Evolutionary conservation across 2,329 filamentous ascomycete genomes (phyloP).

Genomic region (Diplodia intermedia): DNA sequence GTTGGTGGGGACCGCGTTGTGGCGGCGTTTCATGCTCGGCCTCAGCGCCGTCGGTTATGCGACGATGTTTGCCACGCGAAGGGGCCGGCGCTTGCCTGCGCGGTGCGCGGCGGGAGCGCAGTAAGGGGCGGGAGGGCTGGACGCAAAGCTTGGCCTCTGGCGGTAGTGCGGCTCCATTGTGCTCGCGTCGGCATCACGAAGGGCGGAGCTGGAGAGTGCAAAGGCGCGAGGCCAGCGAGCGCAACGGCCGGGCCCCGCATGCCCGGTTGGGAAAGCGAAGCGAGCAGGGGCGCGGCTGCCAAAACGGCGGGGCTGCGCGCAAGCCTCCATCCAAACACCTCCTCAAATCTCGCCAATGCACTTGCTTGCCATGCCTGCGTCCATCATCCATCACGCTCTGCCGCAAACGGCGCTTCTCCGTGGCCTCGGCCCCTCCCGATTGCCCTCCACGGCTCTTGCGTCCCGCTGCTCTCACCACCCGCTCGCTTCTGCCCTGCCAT

Average conservation of each 20-base stretch:
- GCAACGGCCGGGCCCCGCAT: background rate
- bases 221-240: background rate
- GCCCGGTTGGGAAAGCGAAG: constrained; percentile 1
- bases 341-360: constrained; percentile 31
- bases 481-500: constrained; percentile 8
- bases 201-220: background rate
- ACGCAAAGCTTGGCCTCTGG: constrained; percentile 15
- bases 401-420: constrained; percentile 19
- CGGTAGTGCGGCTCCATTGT: background rate
- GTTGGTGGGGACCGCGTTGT: constrained; percentile 15
- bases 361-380: constrained; percentile 26
- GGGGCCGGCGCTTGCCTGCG: background rate
- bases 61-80: constrained; percentile 29
- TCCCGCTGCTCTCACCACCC: constrained; percentile 24
- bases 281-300: constrained; percentile 1
- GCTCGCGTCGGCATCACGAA: background rate
- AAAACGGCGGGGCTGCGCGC: constrained; percentile 7
- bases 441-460: background rate
- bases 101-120: background rate
- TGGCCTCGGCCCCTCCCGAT: background rate
- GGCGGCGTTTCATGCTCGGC: constrained; percentile 17
- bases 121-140: background rate
- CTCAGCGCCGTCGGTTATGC: constrained; percentile 16
- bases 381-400: constrained; percentile 18
- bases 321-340: constrained; percentile 14